These are phyloP conservation scores for Colletotrichum sp. DNA, from an alignment of 2,329 filamentous ascomycete species.

Conservation along the genomic window DNA sequence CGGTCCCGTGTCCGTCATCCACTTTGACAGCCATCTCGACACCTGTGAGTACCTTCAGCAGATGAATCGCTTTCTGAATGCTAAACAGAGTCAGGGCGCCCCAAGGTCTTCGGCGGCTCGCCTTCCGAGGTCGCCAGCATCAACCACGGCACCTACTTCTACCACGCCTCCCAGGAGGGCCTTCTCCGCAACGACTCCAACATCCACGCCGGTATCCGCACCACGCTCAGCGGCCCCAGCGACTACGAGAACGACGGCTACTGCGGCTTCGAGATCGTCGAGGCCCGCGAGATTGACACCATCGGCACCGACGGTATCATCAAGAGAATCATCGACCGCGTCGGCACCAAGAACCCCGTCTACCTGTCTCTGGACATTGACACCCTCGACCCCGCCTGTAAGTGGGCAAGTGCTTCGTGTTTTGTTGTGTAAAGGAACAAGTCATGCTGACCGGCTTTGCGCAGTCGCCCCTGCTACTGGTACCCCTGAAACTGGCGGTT, in stretches of 20 bases:
- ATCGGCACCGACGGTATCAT: constrained; percentile 74
- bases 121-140: constrained; percentile 77
- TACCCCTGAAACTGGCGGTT: constrained; percentile 78
- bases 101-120: constrained; percentile 85
- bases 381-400: constrained; percentile 79
- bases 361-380: constrained; percentile 90
- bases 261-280: constrained; percentile 82
- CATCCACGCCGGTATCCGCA: constrained; percentile 87
- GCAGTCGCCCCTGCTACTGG: constrained; percentile 74
- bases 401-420: not conserved
- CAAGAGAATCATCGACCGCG: constrained; percentile 75
- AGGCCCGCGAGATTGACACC: constrained; percentile 64
- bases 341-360: constrained; percentile 76
- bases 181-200: constrained; percentile 82
- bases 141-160: constrained; percentile 92
- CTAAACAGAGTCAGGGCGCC: constrained; percentile 67
- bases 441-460: constrained; percentile 1
- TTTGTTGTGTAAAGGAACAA: not conserved
- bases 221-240: constrained; percentile 76
- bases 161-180: constrained; percentile 79
- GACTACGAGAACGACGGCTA: constrained; percentile 89
- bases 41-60: constrained; percentile 55
- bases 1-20: constrained; percentile 65
- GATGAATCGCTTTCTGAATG: constrained; percentile 13
- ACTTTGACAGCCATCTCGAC: constrained; percentile 70